Evolutionary conservation across 805 yeast species (phyloP), one percentile per base, ranked within the genome.

Genomic region (Kurtzmaniella fragi): DNA sequence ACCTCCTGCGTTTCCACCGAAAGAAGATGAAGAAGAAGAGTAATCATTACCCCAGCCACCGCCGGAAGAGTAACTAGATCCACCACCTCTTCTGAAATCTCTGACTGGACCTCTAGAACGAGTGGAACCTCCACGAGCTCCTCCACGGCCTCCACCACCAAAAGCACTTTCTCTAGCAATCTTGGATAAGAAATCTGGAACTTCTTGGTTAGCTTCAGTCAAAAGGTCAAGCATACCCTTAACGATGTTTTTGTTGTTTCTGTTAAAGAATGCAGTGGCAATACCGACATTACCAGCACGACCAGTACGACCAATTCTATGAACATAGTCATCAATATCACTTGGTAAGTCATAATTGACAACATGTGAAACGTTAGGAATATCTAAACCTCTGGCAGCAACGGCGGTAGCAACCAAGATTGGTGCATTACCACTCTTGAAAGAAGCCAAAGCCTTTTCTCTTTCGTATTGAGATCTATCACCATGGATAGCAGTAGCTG

Each of bases 261-360:
- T 85, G 84, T 93, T 93, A 72, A 93, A 87, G 75, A 93, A 93
- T 37, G 99, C 95, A 51, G 97, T 90, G 49, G 99, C 97, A 55
- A 86, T 76, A 85, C 99, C 99, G 46, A 84, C 82, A 74, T 93
- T 93, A 78, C 99, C 99, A 57, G 99, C 99, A 82, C 99, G 93
- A 71, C 99, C 99, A 60, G 99, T 93, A 82, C 99, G 91, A 80
- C 99, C 99, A 62, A 93, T 93, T 75, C 99, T 86, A 75, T 93
- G 99, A 43, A 93, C 99, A 62, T 93, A 93, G 70, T 93, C 99
- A 67, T 93, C 99, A 58, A 93, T 85, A 67, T 93, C 98, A 61
- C 84, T 74, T 64, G 99, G 99, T 64, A 93, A 76, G 64, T 93
- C 99, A 66, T 84, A 93, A 79, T 93, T 93, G 70, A 93, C 84